Base-by-base conservation (phyloP, 1,284 basidiomycete genomes). In the Puccinia sorghi region DNA sequence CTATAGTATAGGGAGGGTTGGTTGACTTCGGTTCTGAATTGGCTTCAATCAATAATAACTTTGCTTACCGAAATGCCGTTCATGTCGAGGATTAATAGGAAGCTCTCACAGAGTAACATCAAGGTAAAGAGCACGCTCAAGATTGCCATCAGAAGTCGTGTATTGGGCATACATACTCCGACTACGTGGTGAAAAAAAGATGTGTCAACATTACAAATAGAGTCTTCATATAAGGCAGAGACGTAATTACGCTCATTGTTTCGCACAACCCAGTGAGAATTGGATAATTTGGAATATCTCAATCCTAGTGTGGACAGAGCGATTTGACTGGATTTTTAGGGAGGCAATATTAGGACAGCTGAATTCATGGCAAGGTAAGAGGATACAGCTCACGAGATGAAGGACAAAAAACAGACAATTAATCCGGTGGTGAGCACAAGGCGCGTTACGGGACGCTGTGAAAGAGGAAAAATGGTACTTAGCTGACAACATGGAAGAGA, bases 261-360 rank as follows among this genome's bases (percentile, higher is more conserved):
- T 39, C 59, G 59, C 17, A 61, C 15, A 41, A 61, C 37, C 59
- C 59, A 61, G 11, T 39, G 37, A n/a, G 59, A 61, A 61, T 61
- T 39, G 15, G 59, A 61, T 12, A 61, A 1, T 39, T 39, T 61
- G 32, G 59, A 61, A 25, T 61, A 61, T 61, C 59, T 61, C 37
- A 61, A 5, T 61, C 59, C 59, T 6, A 61, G 4, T n/a, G 37
- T 39, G 27, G 41, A 61, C 59, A 32, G 39, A 37, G 59, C n/a
- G 7, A 61, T 32, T 39, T 61, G 59, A 61, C 59, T 61, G 9
- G 8, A 61, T 0, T 39, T 3, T 11, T 15, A 2, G 27, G 1
- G 17, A 39, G 20, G 59, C 15, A 11, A 59, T 32, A 27, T 46
- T 46, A 25, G 27, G 32, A 0, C 7, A n/a, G 59, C 37, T 39